phyloP scores from a whole-genome alignment of 2,329 filamentous ascomycete genomes.

The Colletotrichum sp. region DNA sequence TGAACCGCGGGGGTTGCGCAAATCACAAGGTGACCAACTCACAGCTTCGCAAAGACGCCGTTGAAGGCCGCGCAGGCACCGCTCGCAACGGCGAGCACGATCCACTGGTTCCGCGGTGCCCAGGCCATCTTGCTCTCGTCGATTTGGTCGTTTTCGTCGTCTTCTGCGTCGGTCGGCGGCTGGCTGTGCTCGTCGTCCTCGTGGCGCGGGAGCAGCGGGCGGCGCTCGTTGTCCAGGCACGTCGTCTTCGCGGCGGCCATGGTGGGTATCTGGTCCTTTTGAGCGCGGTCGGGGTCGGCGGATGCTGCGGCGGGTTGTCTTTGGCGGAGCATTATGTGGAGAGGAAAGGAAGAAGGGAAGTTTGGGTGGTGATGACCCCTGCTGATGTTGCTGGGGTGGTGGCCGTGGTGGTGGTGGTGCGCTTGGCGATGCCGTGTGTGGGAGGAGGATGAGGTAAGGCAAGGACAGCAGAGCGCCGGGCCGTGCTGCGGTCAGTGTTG shows the following conservation, averaged over 20 bases:
- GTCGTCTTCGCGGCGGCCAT: conserved; percentile 24
- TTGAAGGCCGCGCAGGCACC: conserved; percentile 83
- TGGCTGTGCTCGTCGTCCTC: conserved; percentile 8
- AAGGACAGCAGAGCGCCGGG: not conserved
- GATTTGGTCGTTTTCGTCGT: not conserved
- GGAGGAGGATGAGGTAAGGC: conserved; percentile 10
- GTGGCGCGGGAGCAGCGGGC: conserved; percentile 25
- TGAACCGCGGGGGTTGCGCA: not conserved
- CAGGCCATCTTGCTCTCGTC: conserved; percentile 24
- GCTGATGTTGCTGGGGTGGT: not conserved
- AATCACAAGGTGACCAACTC: conserved; percentile 34
- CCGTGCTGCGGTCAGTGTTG: not conserved
- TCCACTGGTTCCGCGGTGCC: conserved; percentile 55
- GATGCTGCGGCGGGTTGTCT: conserved; percentile 23
- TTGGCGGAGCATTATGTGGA: conserved; percentile 26
- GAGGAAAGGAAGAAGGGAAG: not conserved
- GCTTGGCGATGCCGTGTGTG: conserved; percentile 4
- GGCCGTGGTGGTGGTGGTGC: not conserved
- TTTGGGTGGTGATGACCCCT: conserved; percentile 1
- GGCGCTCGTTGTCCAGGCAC: conserved; percentile 24
- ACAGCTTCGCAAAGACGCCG: conserved; percentile 85
- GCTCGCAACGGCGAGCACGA: conserved; percentile 74
- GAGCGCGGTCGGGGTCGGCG: conserved; percentile 1
- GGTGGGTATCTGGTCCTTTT: conserved; percentile 19
- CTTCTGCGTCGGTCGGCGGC: not conserved